Evolutionary conservation across 1,284 basidiomycete genomes (phyloP).

Genomic region (Trichosporon coremiiforme): DNA sequence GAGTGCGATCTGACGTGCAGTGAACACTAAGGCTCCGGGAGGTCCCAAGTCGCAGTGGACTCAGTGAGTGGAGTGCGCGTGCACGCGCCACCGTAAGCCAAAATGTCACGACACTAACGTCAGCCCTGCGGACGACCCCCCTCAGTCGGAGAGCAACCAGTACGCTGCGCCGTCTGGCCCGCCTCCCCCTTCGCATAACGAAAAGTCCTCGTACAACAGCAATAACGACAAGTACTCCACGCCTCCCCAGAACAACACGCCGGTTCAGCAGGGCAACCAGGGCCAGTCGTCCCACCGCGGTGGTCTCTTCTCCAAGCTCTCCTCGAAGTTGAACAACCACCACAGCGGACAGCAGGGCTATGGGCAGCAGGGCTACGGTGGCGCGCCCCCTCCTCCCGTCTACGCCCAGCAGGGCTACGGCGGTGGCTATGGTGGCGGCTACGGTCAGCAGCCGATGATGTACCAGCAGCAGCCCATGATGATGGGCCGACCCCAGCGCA

Average conservation of each 20-base stretch:
- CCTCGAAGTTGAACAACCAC: constrained; percentile 33
- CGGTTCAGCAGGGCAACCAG: constrained; percentile 8
- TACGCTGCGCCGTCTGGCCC: constrained; percentile 50
- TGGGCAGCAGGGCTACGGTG: constrained; percentile 33
- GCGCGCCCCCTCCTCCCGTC: constrained; percentile 18
- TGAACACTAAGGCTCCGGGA: constrained; percentile 53
- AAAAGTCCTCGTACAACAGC: constrained; percentile 20
- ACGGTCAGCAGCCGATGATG: constrained; percentile 34
- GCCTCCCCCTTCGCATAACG: constrained; percentile 36
- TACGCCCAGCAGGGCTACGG: constrained; percentile 21
- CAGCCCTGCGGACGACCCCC: constrained; percentile 53
- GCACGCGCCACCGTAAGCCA: neutral
- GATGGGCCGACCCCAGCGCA: constrained; percentile 10
- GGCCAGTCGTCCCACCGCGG: constrained; percentile 32
- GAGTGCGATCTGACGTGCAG: constrained; percentile 14
- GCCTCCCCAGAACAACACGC: constrained; percentile 14
- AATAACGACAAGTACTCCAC: constrained; percentile 24
- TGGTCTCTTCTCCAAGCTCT: constrained; percentile 49
- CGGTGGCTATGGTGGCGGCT: constrained; percentile 22
- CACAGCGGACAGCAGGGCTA: constrained; percentile 37
- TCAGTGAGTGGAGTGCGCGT: constrained; percentile 42
- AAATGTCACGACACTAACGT: constrained; percentile 2
- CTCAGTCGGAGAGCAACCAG: constrained; percentile 23
- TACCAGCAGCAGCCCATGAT: constrained; percentile 22
- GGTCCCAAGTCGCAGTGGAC: constrained; percentile 53